Base-by-base conservation (phyloP, 2,329 filamentous ascomycete species). In the Ophiostoma himal-ulmi region DNA sequence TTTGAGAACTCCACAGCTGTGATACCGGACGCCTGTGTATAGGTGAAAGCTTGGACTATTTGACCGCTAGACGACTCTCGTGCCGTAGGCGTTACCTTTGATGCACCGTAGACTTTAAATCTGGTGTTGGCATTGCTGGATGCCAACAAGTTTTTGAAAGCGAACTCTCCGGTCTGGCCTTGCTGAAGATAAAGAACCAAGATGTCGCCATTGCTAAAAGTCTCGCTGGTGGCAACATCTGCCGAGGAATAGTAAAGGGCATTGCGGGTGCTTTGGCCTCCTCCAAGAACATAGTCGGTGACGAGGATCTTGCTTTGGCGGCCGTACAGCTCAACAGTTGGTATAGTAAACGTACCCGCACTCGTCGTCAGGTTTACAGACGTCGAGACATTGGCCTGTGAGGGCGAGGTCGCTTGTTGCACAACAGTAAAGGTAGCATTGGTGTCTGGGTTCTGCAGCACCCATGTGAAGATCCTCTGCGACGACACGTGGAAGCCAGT, bases 241-340 rank as follows among this genome's bases (percentile, higher is more conserved):
- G 88, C 88, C 1, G 89, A 89, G 0, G 87, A 91, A 78, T 91
- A 92, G 0, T 91, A 77, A 20, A 92, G 75, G 1, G 60, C 67
- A 30, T 64, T 81, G 20, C 57, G 22, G 0, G 81, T 85, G 34
- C 37, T 60, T 0, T 5, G 34, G 20, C 62, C 3, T 11, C 66
- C 78, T 0, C 86, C 88, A 66, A 91, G 78, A 14, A 85, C 81
- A 71, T 91, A 92, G 74, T 92, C 88, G 0, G 84, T 87, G 4
- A 91, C 85, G 75, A 89, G 86, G 60, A 90, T 83, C 78, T 86
- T 91, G 0, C 88, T 89, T 75, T 92, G 89, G 30, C 89, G 81
- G 0, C 89, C 86, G 54, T 83, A 83, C 5, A 92, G 78, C 0
- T 83, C 84, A 11, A 92, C 80, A 1, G 88, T 86, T 0, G 89